Percentiles rank a stretch among this genome's conserved stretches.
Conservation (phyloP, 2,329 filamentous ascomycete species). For the Emericellopsis atlantica region DNA sequence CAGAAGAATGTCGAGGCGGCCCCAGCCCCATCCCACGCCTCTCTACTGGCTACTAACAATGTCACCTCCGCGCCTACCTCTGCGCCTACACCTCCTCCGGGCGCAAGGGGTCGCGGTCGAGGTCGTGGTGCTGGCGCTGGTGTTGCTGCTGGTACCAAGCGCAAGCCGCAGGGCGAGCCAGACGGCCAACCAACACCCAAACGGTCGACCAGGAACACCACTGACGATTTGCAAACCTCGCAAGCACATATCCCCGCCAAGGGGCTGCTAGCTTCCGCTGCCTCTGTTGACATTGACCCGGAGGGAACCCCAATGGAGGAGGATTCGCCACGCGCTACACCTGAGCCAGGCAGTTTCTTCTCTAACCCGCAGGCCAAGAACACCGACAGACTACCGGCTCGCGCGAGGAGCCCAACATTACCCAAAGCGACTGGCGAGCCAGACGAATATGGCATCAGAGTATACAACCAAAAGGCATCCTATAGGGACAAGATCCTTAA, state of each 20-base stretch:
- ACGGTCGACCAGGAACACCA: conserved; percentile 23
- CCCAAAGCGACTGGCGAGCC: conserved; percentile 28
- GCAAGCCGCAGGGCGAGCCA: conserved; percentile 34
- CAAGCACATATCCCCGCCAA: conserved; percentile 21
- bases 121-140: conserved; percentile 15
- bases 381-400: conserved; percentile 16
- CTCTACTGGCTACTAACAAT: conserved; percentile 6
- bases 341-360: conserved; percentile 15
- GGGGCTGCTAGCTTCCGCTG: conserved; percentile 24
- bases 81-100: conserved; percentile 9
- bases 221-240: conserved; percentile 13
- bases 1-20: conserved; percentile 22
- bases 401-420: conserved; percentile 23
- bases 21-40: conserved; percentile 4
- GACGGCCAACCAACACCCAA: conserved; percentile 38
- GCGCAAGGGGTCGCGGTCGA: conserved; percentile 13
- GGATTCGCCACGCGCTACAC: conserved; percentile 21
- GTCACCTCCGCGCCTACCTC: conserved; percentile 17
- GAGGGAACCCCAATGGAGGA: conserved; percentile 19
- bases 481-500: conserved; percentile 31
- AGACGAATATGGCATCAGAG: conserved; percentile 39
- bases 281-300: conserved; percentile 19
- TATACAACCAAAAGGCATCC: conserved; percentile 25
- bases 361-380: conserved; percentile 11
- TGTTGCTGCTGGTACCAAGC: conserved; percentile 22